Evolutionary conservation across 108 stramenopile genomes (phyloP).

Genomic region (Hondaea fermentalgiana): DNA sequence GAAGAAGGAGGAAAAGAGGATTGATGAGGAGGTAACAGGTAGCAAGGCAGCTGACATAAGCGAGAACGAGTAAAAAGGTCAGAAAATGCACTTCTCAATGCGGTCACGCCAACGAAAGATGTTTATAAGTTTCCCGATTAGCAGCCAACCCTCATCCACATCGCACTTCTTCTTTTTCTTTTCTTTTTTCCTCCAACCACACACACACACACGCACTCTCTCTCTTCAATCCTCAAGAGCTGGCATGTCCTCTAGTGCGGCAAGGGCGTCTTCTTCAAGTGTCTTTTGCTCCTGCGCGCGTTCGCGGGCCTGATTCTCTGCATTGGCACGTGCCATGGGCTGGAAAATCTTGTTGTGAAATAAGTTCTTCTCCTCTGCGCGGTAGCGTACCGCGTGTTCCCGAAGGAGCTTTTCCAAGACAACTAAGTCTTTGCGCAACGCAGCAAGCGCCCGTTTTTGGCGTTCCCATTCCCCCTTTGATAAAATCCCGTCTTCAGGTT

Average conservation of each 20-base stretch:
- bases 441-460: neutral
- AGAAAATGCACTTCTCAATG: no score
- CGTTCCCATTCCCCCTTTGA: neutral
- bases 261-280: neutral
- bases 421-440: neutral
- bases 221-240: neutral
- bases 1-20: no score
- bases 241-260: neutral
- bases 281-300: neutral
- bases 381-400: neutral
- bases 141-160: no score
- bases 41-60: no score
- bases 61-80: no score
- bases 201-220: neutral
- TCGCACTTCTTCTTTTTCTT: neutral
- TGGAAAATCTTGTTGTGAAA: conserved; percentile 1
- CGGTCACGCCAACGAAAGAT: no score
- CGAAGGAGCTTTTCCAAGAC: neutral
- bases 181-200: neutral
- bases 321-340: neutral
- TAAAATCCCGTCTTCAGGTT: neutral
- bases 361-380: neutral
- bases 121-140: no score
- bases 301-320: neutral
- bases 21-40: no score